Base-by-base conservation (phyloP, 805 yeast genomes). In the Geotrichum ghanense region DNA sequence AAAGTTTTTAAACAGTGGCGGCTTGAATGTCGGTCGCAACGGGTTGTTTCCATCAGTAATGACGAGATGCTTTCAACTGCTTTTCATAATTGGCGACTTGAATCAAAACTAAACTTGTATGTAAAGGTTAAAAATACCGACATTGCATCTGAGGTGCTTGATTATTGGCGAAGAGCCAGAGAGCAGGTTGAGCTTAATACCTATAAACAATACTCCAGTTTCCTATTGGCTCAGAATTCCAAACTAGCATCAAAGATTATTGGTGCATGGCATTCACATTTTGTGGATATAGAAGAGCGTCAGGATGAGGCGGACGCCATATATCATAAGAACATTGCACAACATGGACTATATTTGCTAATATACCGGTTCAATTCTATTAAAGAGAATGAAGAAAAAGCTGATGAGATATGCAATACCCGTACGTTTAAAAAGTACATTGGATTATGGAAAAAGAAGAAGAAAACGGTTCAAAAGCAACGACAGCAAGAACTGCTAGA, bases 181-280 rank as follows among this genome's bases (percentile, higher is more conserved):
- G 37, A 31, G 19, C 19, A 31, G 16, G 16, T 31, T n/a, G 37
- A 31, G 45, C 40, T 5, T 44, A 44, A 10, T 40, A 40, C 22
- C 23, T 31, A 34, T 45, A 40, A 34, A 25, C 45, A 21, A 45
- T 45, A 31, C 25, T 34, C 40, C 44, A 14, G 3, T 31, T 31
- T 31, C 16, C 16, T 16, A n/a, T 19, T n/a, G 16, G 37, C 12
- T 7, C 37, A 31, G 37, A 31, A 31, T n/a, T 16, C 37, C 12
- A 31, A 31, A 19, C 37, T 31, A 5, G 37, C 37, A 16, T n/a
- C 16, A 10, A 12, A 12, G 5, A 12, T 31, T 5, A n/a, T 31
- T 16, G 5, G 17, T 4, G 4, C 14, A 10, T 31, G 37, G 37
- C 10, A 31, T 6, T 19, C 12, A 12, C 37, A 19, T n/a, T n/a